Percentiles rank a stretch among this genome's conserved stretches.
Evolutionary conservation across 768 basidiomycete species (phyloP).

Genomic region (Suillus sp.): DNA sequence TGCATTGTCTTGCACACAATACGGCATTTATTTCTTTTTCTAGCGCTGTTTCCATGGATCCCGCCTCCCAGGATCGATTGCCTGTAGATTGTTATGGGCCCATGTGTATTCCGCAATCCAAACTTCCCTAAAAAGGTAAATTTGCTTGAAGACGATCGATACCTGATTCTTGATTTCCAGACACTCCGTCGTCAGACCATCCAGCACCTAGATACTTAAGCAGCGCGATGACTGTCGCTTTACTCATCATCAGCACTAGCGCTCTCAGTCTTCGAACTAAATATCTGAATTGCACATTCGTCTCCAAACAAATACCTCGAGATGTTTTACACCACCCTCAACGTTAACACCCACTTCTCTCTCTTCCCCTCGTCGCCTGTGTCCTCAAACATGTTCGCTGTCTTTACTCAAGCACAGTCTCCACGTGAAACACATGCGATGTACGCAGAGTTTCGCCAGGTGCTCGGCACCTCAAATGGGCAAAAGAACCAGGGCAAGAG

Average conservation of each 20-base stretch:
- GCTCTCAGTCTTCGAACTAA: not conserved
- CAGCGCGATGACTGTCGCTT: not conserved
- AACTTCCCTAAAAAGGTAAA: not conserved
- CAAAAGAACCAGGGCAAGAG: conserved; percentile 3
- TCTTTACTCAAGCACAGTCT: conserved; percentile 36
- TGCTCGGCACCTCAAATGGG: conserved; percentile 7
- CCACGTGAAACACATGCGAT: conserved; percentile 41
- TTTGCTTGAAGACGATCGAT: not conserved
- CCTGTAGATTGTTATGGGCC: not conserved
- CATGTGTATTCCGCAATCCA: not conserved
- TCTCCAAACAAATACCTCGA: conserved; percentile 4
- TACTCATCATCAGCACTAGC: conserved; percentile 2
- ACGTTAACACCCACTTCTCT: conserved; percentile 7
- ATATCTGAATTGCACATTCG: not conserved
- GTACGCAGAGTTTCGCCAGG: conserved; percentile 40
- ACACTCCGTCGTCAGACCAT: conserved; percentile 4
- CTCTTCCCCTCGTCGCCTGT: conserved; percentile 28
- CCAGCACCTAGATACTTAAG: conserved; percentile 6
- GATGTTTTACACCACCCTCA: conserved; percentile 32
- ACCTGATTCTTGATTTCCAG: not conserved
- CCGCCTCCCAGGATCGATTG: not conserved
- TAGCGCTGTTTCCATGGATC: not conserved
- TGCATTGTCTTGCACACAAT: too few species aligned
- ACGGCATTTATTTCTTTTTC: conserved; percentile 2
- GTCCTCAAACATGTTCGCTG: conserved; percentile 33